Conservation (phyloP, 1,284 basidiomycete genomes). For the Cystobasidium pallidum region DNA sequence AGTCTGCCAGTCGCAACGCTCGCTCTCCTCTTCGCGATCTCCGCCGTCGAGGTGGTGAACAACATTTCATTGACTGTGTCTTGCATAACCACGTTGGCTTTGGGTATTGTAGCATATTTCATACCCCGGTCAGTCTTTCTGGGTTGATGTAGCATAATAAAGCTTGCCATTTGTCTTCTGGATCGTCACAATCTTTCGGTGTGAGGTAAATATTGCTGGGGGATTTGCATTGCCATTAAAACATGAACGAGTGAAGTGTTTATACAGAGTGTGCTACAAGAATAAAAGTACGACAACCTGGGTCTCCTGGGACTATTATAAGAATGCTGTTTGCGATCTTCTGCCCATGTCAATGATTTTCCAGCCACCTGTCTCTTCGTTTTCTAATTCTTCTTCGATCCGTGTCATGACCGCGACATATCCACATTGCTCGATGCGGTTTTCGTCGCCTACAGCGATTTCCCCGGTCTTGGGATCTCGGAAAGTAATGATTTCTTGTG, state of each 20-base stretch:
- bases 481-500: conserved; percentile 92
- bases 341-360: conserved; percentile 84
- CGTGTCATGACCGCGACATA: conserved; percentile 92
- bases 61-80: not conserved
- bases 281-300: too few relatives aligned
- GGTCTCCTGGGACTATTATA: conserved; percentile 1
- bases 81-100: not conserved
- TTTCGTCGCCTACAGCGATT: conserved; percentile 80
- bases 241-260: not conserved
- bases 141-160: not conserved
- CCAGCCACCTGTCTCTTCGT: conserved; percentile 96
- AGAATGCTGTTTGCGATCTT: conserved; percentile 39
- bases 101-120: not conserved
- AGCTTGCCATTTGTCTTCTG: not conserved
- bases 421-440: conserved; percentile 86
- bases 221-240: not conserved
- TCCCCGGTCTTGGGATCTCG: conserved; percentile 84
- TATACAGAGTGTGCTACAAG: not conserved
- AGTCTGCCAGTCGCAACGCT: not conserved
- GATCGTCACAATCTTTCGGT: too few relatives aligned
- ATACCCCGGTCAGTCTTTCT: conserved; percentile 16
- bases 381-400: conserved; percentile 78
- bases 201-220: not conserved
- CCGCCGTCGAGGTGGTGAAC: conserved; percentile 7
- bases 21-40: conserved; percentile 2